Evolutionary conservation across 2,329 filamentous ascomycete genomes (phyloP), one percentile per base, ranked within the genome.

Genomic region (Colletotrichum filicis): DNA sequence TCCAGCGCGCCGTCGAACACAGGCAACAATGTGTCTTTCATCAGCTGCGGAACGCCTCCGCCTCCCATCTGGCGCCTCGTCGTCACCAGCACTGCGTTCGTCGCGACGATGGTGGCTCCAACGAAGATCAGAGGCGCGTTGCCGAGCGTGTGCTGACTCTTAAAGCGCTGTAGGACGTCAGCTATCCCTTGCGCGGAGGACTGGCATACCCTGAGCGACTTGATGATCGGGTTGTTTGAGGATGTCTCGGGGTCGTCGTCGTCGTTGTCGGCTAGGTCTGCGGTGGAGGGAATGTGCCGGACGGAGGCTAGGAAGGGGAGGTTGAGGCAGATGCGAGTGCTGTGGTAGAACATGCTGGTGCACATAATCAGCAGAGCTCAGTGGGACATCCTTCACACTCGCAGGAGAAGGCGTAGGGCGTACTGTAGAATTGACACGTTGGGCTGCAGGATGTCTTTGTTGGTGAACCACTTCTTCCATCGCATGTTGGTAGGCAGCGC

Each of bases 381-480:
- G 12, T 14, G 12, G 4, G 2, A 12, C 32, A 35, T 35, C 32
- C 9, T 9, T 12, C 9, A 12, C 32, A 12, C 32, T 12, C 12
- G 11, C 11, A 11, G 1, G 32, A 35, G 32, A 35, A 35, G 16
- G 6, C 16, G 5, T 8, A n/a, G 42, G 16, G 19, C 68, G n/a
- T 52, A 71, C 68, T 71, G 64, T 7, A 71, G 22, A 9, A 67
- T 62, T 5, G 64, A 49, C 49, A 68, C 37, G 7, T 37, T 30
- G n/a, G 65, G 57, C n/a, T 71, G 64, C 14, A 71, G 52, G 8
- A 68, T 28, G 28, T 71, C 64, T n/a, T 71, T 68, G 2, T 68
- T 71, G 5, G 68, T 71, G 5, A 22, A 53, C 68, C 68, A 71
- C 9, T 68, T 68, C 57, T 68, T 71, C 68, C 68, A 71, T 16